Percentiles rank a stretch among this genome's conserved stretches.
These are phyloP conservation scores for Polyplosphaeria fusca DNA, from an alignment of 495 filamentous ascomycete species.

Conservation along the genomic window DNA sequence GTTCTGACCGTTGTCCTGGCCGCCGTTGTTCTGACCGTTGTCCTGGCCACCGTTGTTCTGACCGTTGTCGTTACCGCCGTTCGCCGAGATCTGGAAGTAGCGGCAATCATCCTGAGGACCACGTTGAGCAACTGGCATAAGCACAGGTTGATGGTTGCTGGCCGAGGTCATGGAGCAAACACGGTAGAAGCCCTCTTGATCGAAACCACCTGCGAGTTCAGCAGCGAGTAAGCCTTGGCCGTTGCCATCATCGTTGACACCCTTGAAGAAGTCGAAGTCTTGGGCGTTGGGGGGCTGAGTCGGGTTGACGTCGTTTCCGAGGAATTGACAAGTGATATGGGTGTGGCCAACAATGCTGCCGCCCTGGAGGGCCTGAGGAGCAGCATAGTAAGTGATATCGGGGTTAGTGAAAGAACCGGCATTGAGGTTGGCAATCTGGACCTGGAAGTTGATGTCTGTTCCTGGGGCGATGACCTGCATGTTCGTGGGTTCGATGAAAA, in stretches of 20 bases:
- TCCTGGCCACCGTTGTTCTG: constrained; percentile 18
- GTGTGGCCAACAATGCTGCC: constrained; percentile 65
- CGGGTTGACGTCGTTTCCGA: constrained; percentile 49
- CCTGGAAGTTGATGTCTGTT: constrained; percentile 55
- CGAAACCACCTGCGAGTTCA: constrained; percentile 58
- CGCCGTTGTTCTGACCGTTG: constrained; percentile 24
- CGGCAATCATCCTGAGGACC: constrained; percentile 71
- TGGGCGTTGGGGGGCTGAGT: constrained; percentile 37
- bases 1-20: constrained; percentile 23
- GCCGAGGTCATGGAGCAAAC: constrained; percentile 68
- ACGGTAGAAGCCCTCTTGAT: constrained; percentile 60
- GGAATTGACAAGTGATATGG: constrained; percentile 66
- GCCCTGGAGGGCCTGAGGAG: constrained; percentile 59
- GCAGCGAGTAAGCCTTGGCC: constrained; percentile 58
- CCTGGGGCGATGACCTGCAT: constrained; percentile 47
- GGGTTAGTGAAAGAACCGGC: constrained; percentile 66
- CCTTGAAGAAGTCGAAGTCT: constrained; percentile 70
- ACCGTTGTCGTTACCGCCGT: constrained; percentile 37
- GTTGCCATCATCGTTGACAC: constrained; percentile 69
- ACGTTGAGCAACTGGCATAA: constrained; percentile 75
- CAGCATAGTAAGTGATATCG: constrained; percentile 60
- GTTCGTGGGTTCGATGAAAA: constrained; percentile 56
- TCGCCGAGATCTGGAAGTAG: constrained; percentile 53
- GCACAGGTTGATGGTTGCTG: constrained; percentile 72
- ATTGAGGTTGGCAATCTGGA: constrained; percentile 59